These are phyloP conservation scores for Cytospora paraplurivora DNA, from an alignment of 2,329 filamentous ascomycete species.

Conservation along the genomic window DNA sequence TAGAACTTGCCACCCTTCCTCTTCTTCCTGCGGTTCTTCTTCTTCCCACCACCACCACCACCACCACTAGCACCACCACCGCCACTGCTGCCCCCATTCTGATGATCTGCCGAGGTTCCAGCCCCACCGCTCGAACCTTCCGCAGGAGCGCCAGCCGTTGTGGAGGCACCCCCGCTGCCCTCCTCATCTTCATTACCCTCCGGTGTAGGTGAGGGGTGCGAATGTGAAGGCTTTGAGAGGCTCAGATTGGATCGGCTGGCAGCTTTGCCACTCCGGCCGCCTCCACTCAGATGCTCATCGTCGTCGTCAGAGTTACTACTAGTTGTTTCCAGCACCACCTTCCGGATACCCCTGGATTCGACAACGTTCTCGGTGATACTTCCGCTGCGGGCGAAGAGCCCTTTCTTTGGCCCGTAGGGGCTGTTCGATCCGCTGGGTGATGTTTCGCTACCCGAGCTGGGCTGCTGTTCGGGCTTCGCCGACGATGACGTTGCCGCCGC, in stretches of 20 bases:
- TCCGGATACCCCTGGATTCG: slow-evolving; percentile 72
- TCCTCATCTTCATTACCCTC: slow-evolving; percentile 30
- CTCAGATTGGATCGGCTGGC: slow-evolving; percentile 20
- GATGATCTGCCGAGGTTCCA: background rate
- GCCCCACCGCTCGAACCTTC: background rate
- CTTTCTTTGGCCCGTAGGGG: slow-evolving; percentile 23
- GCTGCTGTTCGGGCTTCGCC: slow-evolving; percentile 18
- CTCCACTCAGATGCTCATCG: slow-evolving; percentile 20
- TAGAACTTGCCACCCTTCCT: slow-evolving; percentile 40
- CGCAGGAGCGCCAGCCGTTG: slow-evolving; percentile 37
- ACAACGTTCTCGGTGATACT: slow-evolving; percentile 80
- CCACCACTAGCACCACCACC: slow-evolving; percentile 11
- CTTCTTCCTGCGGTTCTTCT: slow-evolving; percentile 45
- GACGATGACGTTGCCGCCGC: slow-evolving; percentile 20
- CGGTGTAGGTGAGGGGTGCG: slow-evolving; percentile 7
- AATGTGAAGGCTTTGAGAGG: background rate
- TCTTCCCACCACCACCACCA: slow-evolving; percentile 32
- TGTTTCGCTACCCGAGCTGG: slow-evolving; percentile 29
- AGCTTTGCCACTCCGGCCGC: slow-evolving; percentile 11
- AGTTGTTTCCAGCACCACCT: slow-evolving; percentile 63
- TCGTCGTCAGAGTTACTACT: slow-evolving; percentile 42
- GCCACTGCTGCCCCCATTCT: slow-evolving; percentile 26
- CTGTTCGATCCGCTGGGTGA: slow-evolving; percentile 17
- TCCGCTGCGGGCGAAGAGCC: slow-evolving; percentile 62
- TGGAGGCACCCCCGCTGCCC: slow-evolving; percentile 25